These are phyloP conservation scores for Gigaspora rosea DNA, from an alignment of 192 early-diverging fungal species.

Conservation along the genomic window DNA sequence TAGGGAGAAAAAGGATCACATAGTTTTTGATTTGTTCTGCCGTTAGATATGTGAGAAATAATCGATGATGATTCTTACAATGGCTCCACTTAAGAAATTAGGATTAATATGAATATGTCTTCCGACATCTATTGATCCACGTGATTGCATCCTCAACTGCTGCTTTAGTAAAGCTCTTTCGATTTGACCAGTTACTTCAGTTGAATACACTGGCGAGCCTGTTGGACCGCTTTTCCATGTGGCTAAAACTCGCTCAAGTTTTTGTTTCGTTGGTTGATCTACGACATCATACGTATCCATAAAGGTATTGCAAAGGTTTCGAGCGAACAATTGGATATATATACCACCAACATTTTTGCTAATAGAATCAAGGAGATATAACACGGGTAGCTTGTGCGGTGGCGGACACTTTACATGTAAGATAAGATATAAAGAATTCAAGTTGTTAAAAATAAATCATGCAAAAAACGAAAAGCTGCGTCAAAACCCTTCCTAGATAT, in stretches of 20 bases:
- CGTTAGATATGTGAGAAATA: no score
- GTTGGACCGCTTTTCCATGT: slow-evolving; percentile 81
- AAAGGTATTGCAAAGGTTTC: slow-evolving; percentile 74
- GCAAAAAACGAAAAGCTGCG: no score
- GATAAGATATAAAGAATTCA: no score
- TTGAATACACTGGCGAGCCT: slow-evolving; percentile 62
- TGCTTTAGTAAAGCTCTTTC: slow-evolving; percentile 50
- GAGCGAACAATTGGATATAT: slow-evolving; percentile 73
- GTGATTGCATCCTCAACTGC: slow-evolving; percentile 36
- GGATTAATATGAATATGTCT: slow-evolving; percentile 62
- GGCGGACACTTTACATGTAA: slow-evolving; percentile 34
- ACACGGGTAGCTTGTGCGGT: slow-evolving; percentile 78
- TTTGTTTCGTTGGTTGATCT: slow-evolving; percentile 60
- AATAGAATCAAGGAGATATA: slow-evolving; percentile 96
- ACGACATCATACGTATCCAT: slow-evolving; percentile 74
- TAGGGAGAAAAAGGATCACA: not conserved
- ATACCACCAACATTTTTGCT: slow-evolving; percentile 88
- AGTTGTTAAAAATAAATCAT: no score
- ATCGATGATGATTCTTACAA: slow-evolving; percentile 12
- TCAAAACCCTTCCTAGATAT: not conserved
- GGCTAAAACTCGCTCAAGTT: slow-evolving; percentile 74
- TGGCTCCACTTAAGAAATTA: slow-evolving; percentile 50
- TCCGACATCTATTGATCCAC: slow-evolving; percentile 31
- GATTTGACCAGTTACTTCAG: slow-evolving; percentile 52
- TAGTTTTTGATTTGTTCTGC: not conserved